Conservation (phyloP, 2,329 filamentous ascomycete genomes). For the Sclerotinia spermophila region DNA sequence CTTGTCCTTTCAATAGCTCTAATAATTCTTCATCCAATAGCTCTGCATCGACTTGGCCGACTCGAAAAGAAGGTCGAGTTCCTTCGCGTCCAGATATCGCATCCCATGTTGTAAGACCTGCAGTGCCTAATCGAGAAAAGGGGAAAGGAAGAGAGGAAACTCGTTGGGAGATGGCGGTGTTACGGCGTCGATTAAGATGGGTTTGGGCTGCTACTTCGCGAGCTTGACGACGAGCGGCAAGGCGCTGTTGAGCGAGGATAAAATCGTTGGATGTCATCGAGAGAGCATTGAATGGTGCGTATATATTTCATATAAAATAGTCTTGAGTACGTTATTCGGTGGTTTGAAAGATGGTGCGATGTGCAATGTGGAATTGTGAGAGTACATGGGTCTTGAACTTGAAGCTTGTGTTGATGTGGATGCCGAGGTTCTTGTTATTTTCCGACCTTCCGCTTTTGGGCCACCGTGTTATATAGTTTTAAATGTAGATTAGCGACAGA, state of each 20-base stretch:
- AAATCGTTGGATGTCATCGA: slow-evolving; percentile 49
- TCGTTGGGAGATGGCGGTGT: slow-evolving; percentile 51
- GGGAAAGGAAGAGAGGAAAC: slow-evolving; percentile 59
- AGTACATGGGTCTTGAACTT: not conserved
- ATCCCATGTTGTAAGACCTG: slow-evolving; percentile 61
- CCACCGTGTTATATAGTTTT: not conserved
- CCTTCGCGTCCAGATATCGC: slow-evolving; percentile 69
- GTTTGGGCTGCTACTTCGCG: slow-evolving; percentile 65
- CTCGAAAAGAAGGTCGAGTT: slow-evolving; percentile 80
- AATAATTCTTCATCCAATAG: slow-evolving; percentile 91
- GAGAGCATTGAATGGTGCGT: slow-evolving; percentile 24
- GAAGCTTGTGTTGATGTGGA: slow-evolving; percentile 7
- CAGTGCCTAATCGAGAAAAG: slow-evolving; percentile 53
- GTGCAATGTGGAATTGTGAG: not conserved
- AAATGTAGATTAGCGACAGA: not conserved
- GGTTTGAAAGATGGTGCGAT: not conserved
- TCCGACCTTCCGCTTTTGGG: slow-evolving; percentile 8
- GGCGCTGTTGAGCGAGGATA: slow-evolving; percentile 82
- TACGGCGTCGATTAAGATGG: slow-evolving; percentile 45
- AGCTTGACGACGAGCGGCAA: slow-evolving; percentile 73
- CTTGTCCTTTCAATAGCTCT: slow-evolving; percentile 78
- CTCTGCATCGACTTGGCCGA: slow-evolving; percentile 94
- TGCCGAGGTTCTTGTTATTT: slow-evolving; percentile 16
- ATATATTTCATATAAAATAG: not conserved
- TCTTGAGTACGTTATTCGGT: not conserved